Evolutionary conservation across 2,329 filamentous ascomycete genomes (phyloP), one percentile per base, ranked within the genome.

Genomic region (Amylocarpus encephaloides): DNA sequence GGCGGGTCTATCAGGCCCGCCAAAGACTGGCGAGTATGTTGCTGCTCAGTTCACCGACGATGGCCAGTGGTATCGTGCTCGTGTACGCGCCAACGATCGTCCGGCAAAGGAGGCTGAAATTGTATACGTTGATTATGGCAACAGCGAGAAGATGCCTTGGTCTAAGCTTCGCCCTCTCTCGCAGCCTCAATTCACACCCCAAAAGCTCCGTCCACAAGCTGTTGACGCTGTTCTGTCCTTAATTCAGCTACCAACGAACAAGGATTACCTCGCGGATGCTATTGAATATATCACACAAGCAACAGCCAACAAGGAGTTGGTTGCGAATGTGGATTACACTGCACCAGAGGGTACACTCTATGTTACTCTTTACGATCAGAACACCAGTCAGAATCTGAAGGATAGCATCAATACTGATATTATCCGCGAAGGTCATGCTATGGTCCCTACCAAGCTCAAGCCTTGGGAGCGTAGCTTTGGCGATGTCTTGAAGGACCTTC

Each of bases 101-200:
- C 79, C 91, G 7, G 85, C 84, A 63, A 89, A 93, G 77, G 82
- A 87, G 61, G 85, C 90, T 19, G 93, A 98, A 69, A 85, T 98
- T 22, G 73, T 94, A 41, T 98, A 95, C 71, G 82, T 98, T 55
- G 93, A 98, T 73, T 98, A 94, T 69, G 93, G 93, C 62, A 98
- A 98, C 77, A 85, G 81, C 49, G 93, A 98, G 71, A 85, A 83
- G 65, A 76, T 95, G 50, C 80, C 91, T 0, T 98, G 92, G 90
- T 79, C 82, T 19, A 78, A 80, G 59, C 81, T 98, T 39, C 86
- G 93, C 26, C 77, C 89, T n/a, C 79, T 98, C 43, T 79, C 83
- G 45, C 82, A 88, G 65, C 70, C 80, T 13, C 85, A 91, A 62
- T 98, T 97, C 74, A 80, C 81, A 38, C 73, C 80, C 4, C 81